phyloP scores from a whole-genome alignment of 164 flowering plant species.

The Vitis cinerea region DNA sequence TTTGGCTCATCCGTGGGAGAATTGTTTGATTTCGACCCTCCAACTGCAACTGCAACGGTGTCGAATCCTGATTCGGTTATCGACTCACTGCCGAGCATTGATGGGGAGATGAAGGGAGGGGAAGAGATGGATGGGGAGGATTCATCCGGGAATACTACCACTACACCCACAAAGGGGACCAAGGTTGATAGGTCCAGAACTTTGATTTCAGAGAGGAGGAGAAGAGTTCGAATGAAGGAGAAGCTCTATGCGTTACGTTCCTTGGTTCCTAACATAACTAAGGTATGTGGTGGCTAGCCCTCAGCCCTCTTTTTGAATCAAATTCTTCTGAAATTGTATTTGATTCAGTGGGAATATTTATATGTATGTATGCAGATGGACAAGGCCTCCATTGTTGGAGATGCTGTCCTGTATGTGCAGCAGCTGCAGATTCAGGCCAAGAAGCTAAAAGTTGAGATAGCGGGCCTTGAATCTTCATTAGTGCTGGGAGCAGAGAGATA shows the following conservation, averaged over 20 bases:
- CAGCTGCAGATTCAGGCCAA: conserved; percentile 65
- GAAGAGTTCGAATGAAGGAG: conserved; percentile 87
- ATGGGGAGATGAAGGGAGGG: conserved; percentile 14
- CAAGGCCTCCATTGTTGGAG: conserved; percentile 90
- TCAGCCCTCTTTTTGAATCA: no score
- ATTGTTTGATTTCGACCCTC: conserved; percentile 15
- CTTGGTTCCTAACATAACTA: conserved; percentile 85
- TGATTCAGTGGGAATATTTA: not conserved
- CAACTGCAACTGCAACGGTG: not conserved
- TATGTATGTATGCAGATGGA: conserved; percentile 66
- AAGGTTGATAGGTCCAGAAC: conserved; percentile 57
- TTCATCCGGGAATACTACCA: conserved; percentile 44
- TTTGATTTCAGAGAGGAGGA: conserved; percentile 64
- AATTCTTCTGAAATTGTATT: no score
- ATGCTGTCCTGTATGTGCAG: conserved; percentile 69
- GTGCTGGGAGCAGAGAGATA: conserved; percentile 7
- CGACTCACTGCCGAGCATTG: conserved; percentile 12
- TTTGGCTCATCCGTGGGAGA: conserved; percentile 12
- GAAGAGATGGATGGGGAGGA: conserved; percentile 36
- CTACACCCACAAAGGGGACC: conserved; percentile 14
- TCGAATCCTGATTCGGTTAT: conserved; percentile 19
- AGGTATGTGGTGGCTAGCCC: conserved; percentile 34
- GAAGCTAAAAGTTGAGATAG: conserved; percentile 66
- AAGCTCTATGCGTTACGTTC: conserved; percentile 78
- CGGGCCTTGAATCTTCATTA: conserved; percentile 54